Evolutionary conservation across 306 rosid species (phyloP).

Genomic region (Lupinus albus): DNA sequence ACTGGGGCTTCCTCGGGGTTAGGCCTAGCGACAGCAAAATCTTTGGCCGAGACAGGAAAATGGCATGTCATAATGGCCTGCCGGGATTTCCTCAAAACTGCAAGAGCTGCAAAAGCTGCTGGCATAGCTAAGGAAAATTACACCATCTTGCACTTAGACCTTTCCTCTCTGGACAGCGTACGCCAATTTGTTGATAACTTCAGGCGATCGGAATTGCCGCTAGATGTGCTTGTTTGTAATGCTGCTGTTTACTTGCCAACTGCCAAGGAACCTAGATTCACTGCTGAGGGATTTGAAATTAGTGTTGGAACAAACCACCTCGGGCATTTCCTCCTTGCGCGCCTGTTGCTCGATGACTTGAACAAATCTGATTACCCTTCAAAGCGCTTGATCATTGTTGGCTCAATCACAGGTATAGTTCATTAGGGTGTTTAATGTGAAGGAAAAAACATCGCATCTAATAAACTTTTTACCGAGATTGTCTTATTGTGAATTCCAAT

Average conservation of each 20-base stretch:
- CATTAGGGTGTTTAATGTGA: not conserved
- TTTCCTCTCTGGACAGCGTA: constrained; percentile 88
- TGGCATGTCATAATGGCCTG: constrained; percentile 99
- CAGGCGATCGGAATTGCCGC: constrained; percentile 64
- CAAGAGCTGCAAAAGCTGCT: constrained; percentile 92
- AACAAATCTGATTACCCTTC: constrained; percentile 87
- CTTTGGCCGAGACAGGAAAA: constrained; percentile 92
- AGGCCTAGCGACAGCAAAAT: constrained; percentile 95
- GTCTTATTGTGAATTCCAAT: not conserved
- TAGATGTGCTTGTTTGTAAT: constrained; percentile 90
- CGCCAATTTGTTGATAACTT: constrained; percentile 86
- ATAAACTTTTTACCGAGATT: too few relatives aligned
- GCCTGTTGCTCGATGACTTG: constrained; percentile 79
- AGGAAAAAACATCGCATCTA: not conserved
- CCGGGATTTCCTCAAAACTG: constrained; percentile 95
- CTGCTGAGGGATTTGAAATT: constrained; percentile 95
- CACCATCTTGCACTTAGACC: constrained; percentile 93
- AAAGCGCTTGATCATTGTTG: constrained; percentile 83
- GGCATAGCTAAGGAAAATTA: constrained; percentile 86
- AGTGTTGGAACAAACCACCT: constrained; percentile 98
- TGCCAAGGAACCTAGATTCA: constrained; percentile 86
- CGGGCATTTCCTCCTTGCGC: constrained; percentile 91
- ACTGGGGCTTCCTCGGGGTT: constrained; percentile 97
- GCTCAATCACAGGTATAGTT: constrained; percentile 88
- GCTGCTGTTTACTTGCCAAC: constrained; percentile 96